A percentile compares a stretch with the other conserved stretches of the same genome.
Evolutionary conservation across 1,284 basidiomycete genomes (phyloP).

Genomic region (Puccinia polysora): DNA sequence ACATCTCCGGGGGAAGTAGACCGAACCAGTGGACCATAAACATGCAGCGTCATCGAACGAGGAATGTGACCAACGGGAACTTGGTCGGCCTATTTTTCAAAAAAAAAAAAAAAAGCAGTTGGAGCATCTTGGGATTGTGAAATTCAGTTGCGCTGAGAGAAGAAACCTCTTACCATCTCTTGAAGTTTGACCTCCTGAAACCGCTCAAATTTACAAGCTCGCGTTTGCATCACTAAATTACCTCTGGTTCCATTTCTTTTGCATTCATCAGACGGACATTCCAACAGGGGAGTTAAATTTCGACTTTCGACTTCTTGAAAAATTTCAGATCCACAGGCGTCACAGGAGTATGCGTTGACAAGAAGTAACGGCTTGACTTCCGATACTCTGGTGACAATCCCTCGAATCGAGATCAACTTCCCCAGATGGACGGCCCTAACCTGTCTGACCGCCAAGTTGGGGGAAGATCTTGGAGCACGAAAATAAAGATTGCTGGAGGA

Average conservation of each 20-base stretch:
- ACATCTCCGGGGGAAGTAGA: conserved; percentile 93
- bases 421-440: conserved; percentile 82
- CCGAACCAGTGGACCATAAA: conserved; percentile 83
- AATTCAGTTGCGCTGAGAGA: neutral
- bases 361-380: conserved; percentile 97
- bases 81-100: conserved; percentile 74
- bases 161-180: conserved; percentile 71
- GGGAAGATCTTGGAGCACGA: conserved; percentile 65
- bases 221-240: conserved; percentile 94
- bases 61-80: conserved; percentile 99
- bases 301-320: conserved; percentile 97
- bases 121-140: neutral
- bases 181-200: conserved; percentile 99
- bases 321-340: conserved; percentile 94
- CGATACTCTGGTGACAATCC: conserved; percentile 95
- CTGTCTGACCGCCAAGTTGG: conserved; percentile 75
- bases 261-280: conserved; percentile 69
- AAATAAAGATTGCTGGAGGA: conserved; percentile 80
- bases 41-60: conserved; percentile 91
- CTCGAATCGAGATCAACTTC: conserved; percentile 87
- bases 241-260: conserved; percentile 80
- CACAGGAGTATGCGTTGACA: conserved; percentile 98
- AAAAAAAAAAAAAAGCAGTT: neutral
- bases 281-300: conserved; percentile 78
- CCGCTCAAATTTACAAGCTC: conserved; percentile 92